These are phyloP conservation scores for Fusarium sp. DNA, from an alignment of 2,329 filamentous ascomycete species.

Conservation along the genomic window DNA sequence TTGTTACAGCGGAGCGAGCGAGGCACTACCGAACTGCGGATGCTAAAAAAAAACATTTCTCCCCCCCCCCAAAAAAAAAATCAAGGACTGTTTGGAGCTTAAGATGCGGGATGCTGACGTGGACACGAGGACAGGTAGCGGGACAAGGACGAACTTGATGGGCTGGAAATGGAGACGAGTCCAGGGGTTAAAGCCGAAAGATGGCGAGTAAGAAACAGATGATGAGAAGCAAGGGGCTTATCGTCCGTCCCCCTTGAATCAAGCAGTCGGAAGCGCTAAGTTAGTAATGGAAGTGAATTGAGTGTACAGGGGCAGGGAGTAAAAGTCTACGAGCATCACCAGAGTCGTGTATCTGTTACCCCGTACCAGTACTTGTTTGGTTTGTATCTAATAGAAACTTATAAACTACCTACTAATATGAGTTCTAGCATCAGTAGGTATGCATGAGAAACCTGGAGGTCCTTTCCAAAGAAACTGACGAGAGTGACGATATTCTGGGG, in stretches of 20 bases:
- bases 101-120: conserved; percentile 30
- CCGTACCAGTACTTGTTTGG: background rate
- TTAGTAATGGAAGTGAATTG: background rate
- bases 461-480: background rate
- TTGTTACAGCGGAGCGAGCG: background rate
- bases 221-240: conserved; percentile 6
- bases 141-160: conserved; percentile 2
- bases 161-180: conserved; percentile 8
- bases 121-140: conserved; percentile 27
- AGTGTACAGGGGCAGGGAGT: background rate
- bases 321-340: background rate
- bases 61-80: background rate
- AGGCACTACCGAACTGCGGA: conserved; percentile 21
- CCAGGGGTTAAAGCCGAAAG: conserved; percentile 9
- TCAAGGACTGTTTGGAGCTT: conserved; percentile 1
- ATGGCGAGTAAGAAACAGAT: background rate
- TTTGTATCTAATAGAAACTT: background rate
- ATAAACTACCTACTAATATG: background rate
- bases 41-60: conserved; percentile 20
- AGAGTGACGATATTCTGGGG: background rate
- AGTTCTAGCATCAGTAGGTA: background rate
- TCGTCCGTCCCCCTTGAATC: conserved; percentile 11
- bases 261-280: background rate
- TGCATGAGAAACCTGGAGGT: background rate
- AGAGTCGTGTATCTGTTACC: background rate